These are phyloP conservation scores for Apium graveolens DNA, from an alignment of 129 eudicot genomes.

Conservation along the genomic window DNA sequence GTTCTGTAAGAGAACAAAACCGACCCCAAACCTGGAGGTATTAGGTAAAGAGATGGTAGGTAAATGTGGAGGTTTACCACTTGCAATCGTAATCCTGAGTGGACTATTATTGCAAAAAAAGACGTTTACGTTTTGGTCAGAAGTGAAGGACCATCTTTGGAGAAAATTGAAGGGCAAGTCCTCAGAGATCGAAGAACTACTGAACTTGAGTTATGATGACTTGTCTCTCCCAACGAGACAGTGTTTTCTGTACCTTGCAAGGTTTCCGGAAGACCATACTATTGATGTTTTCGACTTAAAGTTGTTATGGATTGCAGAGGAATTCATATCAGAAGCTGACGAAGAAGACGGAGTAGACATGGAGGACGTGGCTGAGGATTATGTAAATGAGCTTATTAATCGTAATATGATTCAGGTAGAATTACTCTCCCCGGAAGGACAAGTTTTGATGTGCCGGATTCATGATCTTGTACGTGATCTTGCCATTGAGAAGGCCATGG, in stretches of 20 bases:
- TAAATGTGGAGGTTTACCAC: neutral
- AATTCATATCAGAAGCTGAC: neutral
- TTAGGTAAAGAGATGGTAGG: neutral
- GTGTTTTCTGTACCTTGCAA: neutral
- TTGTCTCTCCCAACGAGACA: neutral
- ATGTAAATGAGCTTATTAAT: neutral
- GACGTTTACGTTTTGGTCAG: neutral
- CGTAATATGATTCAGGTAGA: neutral
- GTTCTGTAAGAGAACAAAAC: neutral
- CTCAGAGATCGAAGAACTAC: neutral
- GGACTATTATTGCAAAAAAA: neutral
- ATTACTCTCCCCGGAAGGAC: neutral
- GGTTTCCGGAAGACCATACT: neutral
- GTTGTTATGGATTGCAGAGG: neutral
- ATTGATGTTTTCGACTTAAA: neutral
- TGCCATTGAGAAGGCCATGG: neutral
- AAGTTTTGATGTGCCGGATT: neutral
- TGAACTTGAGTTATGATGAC: neutral
- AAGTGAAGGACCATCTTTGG: neutral
- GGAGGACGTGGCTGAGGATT: neutral
- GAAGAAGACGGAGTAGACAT: neutral
- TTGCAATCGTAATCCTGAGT: neutral
- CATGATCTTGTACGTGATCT: conserved; percentile 1
- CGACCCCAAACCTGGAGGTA: neutral
- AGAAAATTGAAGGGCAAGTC: neutral